A percentile compares a stretch with the other conserved stretches of the same genome.
Conservation (phyloP, 768 basidiomycete species). For the Naganishia antarctica region DNA sequence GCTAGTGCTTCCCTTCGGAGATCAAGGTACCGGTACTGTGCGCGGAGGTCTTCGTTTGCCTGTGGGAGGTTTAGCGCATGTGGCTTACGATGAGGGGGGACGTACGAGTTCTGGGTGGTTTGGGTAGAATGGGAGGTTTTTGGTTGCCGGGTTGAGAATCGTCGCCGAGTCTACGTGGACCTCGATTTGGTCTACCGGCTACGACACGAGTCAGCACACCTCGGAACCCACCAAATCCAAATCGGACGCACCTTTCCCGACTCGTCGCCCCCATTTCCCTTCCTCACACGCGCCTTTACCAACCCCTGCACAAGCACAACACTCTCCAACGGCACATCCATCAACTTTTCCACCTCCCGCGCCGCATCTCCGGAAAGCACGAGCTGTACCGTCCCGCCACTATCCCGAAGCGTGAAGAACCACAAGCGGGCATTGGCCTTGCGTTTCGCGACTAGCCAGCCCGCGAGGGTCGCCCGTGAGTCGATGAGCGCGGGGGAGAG, state of each 20-base stretch:
- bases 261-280: slow-evolving; percentile 1
- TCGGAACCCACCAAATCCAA: neutral
- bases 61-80: slow-evolving; percentile 41
- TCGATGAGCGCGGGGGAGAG: slow-evolving; percentile 58
- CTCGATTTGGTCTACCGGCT: slow-evolving; percentile 55
- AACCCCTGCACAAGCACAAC: slow-evolving; percentile 68
- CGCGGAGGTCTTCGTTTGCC: slow-evolving; percentile 81
- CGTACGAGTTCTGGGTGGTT: slow-evolving; percentile 70
- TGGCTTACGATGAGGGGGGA: neutral
- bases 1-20: slow-evolving; percentile 70
- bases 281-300: slow-evolving; percentile 55
- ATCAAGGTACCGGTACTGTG: slow-evolving; percentile 82
- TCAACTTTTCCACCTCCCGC: slow-evolving; percentile 51
- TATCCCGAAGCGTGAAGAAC: slow-evolving; percentile 81
- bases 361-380: slow-evolving; percentile 53
- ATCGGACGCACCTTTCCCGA: neutral
- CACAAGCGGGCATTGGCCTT: slow-evolving; percentile 57
- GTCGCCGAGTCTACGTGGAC: slow-evolving; percentile 65
- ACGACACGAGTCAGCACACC: neutral
- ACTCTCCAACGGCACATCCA: slow-evolving; percentile 69
- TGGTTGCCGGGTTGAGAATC: slow-evolving; percentile 72
- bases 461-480: slow-evolving; percentile 63
- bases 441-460: slow-evolving; percentile 79
- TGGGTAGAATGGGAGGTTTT: slow-evolving; percentile 74
- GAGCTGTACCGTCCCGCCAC: slow-evolving; percentile 72